Percentiles rank a stretch among this genome's conserved stretches.
Evolutionary conservation across 805 yeast genomes (phyloP).

Genomic region (Candida patagonica): DNA sequence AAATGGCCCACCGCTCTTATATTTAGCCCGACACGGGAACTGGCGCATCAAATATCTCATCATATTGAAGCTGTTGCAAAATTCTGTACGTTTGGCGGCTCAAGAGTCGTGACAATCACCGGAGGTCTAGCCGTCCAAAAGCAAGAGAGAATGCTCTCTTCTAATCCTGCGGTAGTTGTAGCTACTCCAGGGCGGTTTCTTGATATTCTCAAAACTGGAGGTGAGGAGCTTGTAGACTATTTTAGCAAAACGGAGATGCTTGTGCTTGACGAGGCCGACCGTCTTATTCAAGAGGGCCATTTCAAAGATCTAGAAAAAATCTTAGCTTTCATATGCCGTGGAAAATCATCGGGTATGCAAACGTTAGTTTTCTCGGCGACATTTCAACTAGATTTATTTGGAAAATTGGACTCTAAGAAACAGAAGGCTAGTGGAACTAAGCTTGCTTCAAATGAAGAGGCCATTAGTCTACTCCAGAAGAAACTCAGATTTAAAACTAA

Average conservation of each 20-base stretch:
- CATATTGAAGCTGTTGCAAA: slow-evolving; percentile 50
- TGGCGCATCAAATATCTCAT: slow-evolving; percentile 85
- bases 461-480: slow-evolving; percentile 52
- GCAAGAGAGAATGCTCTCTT: slow-evolving; percentile 67
- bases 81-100: slow-evolving; percentile 41
- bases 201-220: slow-evolving; percentile 47
- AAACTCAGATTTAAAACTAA: slow-evolving; percentile 64
- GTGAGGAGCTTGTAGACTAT: slow-evolving; percentile 29
- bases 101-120: slow-evolving; percentile 67
- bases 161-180: slow-evolving; percentile 68
- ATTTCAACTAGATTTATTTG: slow-evolving; percentile 72
- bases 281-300: slow-evolving; percentile 91
- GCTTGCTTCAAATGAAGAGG: slow-evolving; percentile 38
- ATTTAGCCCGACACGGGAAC: slow-evolving; percentile 92
- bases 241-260: slow-evolving; percentile 39
- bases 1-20: slow-evolving; percentile 61
- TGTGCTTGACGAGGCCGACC: slow-evolving; percentile 93
- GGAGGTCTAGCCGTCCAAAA: slow-evolving; percentile 95
- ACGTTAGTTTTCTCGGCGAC: slow-evolving; percentile 94
- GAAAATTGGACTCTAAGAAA: slow-evolving; percentile 48
- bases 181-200: slow-evolving; percentile 94
- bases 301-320: slow-evolving; percentile 86
- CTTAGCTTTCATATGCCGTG: slow-evolving; percentile 52
- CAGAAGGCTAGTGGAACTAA: slow-evolving; percentile 22
- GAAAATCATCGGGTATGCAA: slow-evolving; percentile 23